Evolutionary conservation across 495 filamentous ascomycete genomes (phyloP), one percentile per base, ranked within the genome.

Genomic region (Penicillium canariense): DNA sequence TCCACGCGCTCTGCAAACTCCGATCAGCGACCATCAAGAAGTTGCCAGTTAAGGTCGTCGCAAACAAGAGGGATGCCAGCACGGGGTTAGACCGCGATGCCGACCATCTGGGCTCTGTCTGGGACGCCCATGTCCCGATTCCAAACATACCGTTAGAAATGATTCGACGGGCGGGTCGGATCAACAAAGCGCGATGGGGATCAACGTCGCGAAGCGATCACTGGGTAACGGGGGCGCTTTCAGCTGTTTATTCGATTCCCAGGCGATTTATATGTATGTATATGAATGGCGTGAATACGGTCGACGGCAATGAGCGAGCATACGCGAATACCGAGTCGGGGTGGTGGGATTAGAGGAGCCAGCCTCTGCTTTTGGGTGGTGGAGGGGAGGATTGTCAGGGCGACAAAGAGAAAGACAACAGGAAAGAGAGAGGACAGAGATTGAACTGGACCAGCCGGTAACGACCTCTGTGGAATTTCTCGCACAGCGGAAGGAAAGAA

Each of bases 381-480:
- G 30, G 30, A 12, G 12, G 30, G 12, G 30, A 6, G 46, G 28
- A 7, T 48, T 48, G 31, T 25, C 30, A 7, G 28, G 14, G 46
- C 7, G 36, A 15, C 18, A 20, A 40, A 40, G 36, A 40, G 18
- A 62, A 61, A 45, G 54, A 61, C 55, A 57, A 66, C 42, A 54
- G 56, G 36, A 63, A 45, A 59, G 44, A 66, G 62, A 71, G 67
- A 68, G 44, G 60, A 64, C 56, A 64, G 62, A 73, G 68, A 70
- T 56, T 67, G 62, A 65, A 75, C 66, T 71, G 67, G 74, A 65
- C 73, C 73, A 71, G 73, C 73, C 72, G 65, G 60, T 69, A 58
- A 68, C n/a, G 65, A 65, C 61, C 69, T 73, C 67, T 73, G 62
- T 62, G 52, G 25, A 54, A 47, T 54, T 66, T 62, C 63, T 68